Evolutionary conservation across 2,329 filamentous ascomycete genomes (phyloP).

Genomic region (Aspergillus sp.): DNA sequence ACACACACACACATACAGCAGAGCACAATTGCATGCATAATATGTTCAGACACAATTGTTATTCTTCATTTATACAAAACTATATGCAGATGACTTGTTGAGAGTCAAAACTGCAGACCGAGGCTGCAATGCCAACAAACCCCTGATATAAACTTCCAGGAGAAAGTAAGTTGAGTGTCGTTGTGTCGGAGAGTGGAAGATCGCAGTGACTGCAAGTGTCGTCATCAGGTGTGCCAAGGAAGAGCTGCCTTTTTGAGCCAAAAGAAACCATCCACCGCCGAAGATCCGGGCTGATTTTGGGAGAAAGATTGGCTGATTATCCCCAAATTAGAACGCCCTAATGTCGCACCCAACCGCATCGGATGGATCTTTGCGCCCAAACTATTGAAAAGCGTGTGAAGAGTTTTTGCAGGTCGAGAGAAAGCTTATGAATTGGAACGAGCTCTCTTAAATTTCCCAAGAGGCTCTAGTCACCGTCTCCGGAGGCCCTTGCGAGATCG

Average conservation of each 20-base stretch:
- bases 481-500: slow-evolving; percentile 6
- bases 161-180: background rate
- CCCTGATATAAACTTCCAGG: background rate
- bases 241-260: background rate
- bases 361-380: background rate
- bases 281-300: slow-evolving; percentile 1
- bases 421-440: background rate
- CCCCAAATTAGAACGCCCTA: background rate
- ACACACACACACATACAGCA: too few relatives aligned
- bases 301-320: slow-evolving; percentile 4
- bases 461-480: slow-evolving; percentile 2
- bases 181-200: background rate
- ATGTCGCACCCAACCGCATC: background rate
- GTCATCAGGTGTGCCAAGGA: slow-evolving; percentile 9
- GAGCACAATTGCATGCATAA: too few relatives aligned
- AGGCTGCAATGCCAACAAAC: background rate
- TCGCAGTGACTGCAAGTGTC: slow-evolving; percentile 1
- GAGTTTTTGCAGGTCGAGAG: background rate
- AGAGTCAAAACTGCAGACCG: background rate
- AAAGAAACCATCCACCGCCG: background rate
- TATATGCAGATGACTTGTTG: background rate
- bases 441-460: background rate
- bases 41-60: too few relatives aligned
- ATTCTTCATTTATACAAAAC: too few relatives aligned
- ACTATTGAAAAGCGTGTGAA: slow-evolving; percentile 1